Evolutionary conservation across 2,329 filamentous ascomycete genomes (phyloP), one percentile per base, ranked within the genome.

Genomic region (Anthostomella pinea): DNA sequence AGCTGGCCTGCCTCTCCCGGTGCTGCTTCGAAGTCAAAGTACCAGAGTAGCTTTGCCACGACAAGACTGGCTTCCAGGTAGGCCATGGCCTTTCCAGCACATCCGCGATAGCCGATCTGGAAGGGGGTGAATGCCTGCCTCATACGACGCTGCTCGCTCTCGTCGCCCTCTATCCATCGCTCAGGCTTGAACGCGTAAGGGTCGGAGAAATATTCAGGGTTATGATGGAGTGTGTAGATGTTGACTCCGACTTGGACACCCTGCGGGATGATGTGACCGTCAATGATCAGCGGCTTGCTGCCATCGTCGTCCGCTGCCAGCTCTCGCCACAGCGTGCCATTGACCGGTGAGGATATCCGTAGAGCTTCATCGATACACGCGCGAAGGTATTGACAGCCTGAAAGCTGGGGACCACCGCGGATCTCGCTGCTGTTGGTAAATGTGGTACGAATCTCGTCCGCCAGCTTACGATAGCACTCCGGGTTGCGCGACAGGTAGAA

Each of bases 301-400:
- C 29, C 43, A 11, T 43, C 35, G 9, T 46, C 43, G 14, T 48
- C 33, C 13, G 33, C 22, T 14, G 32, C 14, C 5, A 41, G 38
- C 24, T 48, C 42, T 8, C 47, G 42, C 47, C 47, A 50, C 7
- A 48, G 33, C 6, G 41, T 41, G 11, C 43, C 42, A 15, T 32
- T 36, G 3, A 41, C 35, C 6, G 47, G 47, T 2, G 47, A 23
- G 3, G 45, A 39, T 15, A 48, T 42, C 4, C 47, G 38, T 5
- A 50, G 35, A 4, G 45, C 30, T 21, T 50, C 47, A 24, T 50
- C 47, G n/a, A 49, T 48, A 19, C 41, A 42, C n/a, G 45, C 50
- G 3, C 50, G 46, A n/a, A 53, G 42, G 24, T 53, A 53, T 14
- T 33, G 36, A 16, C 48, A 53, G 16, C 34, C 30, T 2, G 39